A percentile compares a stretch with the other conserved stretches of the same genome.
phyloP scores from a whole-genome alignment of 345 rosid genomes.

The Murraya paniculata region DNA sequence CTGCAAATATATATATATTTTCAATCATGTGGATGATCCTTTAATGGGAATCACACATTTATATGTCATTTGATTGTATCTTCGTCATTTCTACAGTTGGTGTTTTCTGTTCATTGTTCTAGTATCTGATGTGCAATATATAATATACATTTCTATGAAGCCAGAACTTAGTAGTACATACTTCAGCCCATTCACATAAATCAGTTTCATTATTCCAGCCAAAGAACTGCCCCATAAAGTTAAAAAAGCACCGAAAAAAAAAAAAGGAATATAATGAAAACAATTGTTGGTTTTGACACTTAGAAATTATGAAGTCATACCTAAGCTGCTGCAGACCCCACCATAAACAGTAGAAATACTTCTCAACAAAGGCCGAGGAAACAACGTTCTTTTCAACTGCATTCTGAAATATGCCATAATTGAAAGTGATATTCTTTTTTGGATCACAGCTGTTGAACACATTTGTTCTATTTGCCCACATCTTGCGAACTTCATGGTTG shows the following conservation, averaged over 20 bases:
- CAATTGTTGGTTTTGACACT: background rate
- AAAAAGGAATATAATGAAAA: background rate
- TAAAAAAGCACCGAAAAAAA: background rate
- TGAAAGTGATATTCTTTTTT: constrained; percentile 33
- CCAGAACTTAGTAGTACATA: background rate
- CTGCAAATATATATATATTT: background rate
- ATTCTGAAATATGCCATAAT: constrained; percentile 65
- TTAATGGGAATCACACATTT: background rate
- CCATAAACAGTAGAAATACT: constrained; percentile 88
- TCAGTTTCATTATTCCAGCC: background rate
- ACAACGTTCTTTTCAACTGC: constrained; percentile 63
- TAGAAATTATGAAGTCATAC: constrained; percentile 31
- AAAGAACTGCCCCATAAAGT: background rate
- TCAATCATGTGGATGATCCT: background rate
- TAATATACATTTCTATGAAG: background rate
- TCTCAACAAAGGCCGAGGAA: constrained; percentile 55
- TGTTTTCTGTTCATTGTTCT: background rate
- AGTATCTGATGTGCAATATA: background rate
- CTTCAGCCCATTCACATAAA: background rate
- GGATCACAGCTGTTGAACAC: constrained; percentile 70
- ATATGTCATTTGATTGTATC: background rate
- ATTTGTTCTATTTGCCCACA: constrained; percentile 53
- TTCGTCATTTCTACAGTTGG: background rate
- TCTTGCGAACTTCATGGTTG: constrained; percentile 19
- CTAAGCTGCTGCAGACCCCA: constrained; percentile 93